Conservation (phyloP, 768 basidiomycete genomes). For the Xanthoconium purpureum region DNA sequence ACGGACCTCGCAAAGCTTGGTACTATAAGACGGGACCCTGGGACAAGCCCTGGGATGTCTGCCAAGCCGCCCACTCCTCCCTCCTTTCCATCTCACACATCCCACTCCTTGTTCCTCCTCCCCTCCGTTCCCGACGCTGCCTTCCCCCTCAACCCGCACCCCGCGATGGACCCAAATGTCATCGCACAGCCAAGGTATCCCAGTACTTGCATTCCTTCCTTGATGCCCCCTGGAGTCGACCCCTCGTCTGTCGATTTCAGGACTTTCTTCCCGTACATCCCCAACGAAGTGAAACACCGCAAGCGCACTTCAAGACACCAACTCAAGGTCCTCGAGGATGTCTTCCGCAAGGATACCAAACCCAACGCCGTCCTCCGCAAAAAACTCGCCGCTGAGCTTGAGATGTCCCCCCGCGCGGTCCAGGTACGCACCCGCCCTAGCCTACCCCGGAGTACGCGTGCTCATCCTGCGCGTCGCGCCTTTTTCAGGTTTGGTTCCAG, state of each 20-base stretch:
- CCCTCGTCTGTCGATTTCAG: slow-evolving; percentile 70
- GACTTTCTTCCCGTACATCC: slow-evolving; percentile 84
- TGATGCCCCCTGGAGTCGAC: slow-evolving; percentile 55
- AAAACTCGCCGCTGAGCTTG: slow-evolving; percentile 74
- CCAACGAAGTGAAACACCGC: slow-evolving; percentile 92
- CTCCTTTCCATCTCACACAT: slow-evolving; percentile 33
- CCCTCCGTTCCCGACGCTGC: neutral
- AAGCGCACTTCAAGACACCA: slow-evolving; percentile 87
- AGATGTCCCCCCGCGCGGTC: slow-evolving; percentile 92
- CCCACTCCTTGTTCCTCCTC: slow-evolving; percentile 23
- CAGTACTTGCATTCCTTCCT: slow-evolving; percentile 43
- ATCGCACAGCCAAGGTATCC: slow-evolving; percentile 29
- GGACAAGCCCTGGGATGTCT: slow-evolving; percentile 20
- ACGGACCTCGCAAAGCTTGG: slow-evolving; percentile 7
- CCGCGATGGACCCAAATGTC: slow-evolving; percentile 28
- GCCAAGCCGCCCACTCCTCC: slow-evolving; percentile 38
- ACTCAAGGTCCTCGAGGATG: slow-evolving; percentile 82
- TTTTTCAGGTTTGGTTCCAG: slow-evolving; percentile 82
- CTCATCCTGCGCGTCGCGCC: slow-evolving; percentile 20
- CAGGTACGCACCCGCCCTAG: slow-evolving; percentile 59
- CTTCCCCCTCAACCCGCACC: slow-evolving; percentile 16
- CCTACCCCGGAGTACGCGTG: slow-evolving; percentile 11
- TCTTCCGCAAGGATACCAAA: slow-evolving; percentile 88
- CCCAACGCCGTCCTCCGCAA: slow-evolving; percentile 81
- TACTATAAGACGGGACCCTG: slow-evolving; percentile 30